Percentiles rank a stretch among this genome's conserved stretches.
Conservation (phyloP, 129 eudicot species). For the Daucus carota region DNA sequence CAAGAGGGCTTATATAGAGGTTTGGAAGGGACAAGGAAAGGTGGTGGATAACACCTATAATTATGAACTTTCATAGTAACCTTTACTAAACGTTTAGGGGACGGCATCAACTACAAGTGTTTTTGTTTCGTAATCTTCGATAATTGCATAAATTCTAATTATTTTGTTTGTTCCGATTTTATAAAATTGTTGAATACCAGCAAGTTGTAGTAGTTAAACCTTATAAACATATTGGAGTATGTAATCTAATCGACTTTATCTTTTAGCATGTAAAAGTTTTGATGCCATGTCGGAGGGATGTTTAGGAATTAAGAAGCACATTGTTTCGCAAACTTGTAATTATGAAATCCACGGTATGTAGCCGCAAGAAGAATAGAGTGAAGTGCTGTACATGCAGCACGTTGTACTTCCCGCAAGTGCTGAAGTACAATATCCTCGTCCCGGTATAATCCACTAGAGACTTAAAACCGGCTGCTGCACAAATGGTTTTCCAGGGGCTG, state of each 20-base stretch:
- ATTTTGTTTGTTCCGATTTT: too few relatives aligned
- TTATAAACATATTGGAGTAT: background rate
- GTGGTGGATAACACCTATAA: background rate
- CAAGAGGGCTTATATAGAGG: background rate
- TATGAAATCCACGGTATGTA: background rate
- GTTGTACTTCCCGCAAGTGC: background rate
- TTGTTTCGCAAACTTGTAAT: background rate
- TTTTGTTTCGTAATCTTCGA: background rate
- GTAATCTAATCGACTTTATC: background rate
- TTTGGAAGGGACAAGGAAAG: background rate
- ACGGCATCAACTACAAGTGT: background rate
- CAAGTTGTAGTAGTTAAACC: background rate
- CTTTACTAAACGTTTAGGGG: too few relatives aligned
- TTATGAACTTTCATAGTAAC: background rate
- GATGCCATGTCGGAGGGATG: background rate
- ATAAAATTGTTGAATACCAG: background rate
- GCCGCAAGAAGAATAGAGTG: background rate
- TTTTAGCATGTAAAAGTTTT: background rate
- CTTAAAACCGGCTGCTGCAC: too few relatives aligned
- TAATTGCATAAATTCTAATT: too few relatives aligned
- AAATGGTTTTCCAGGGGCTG: too few relatives aligned
- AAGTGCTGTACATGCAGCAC: background rate
- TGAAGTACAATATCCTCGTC: too few relatives aligned
- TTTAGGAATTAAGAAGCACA: background rate
- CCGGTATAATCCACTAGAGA: too few relatives aligned